A percentile compares a stretch with the other conserved stretches of the same genome.
phyloP scores from a whole-genome alignment of 495 filamentous ascomycete species.

The Hamigera avellanea region DNA sequence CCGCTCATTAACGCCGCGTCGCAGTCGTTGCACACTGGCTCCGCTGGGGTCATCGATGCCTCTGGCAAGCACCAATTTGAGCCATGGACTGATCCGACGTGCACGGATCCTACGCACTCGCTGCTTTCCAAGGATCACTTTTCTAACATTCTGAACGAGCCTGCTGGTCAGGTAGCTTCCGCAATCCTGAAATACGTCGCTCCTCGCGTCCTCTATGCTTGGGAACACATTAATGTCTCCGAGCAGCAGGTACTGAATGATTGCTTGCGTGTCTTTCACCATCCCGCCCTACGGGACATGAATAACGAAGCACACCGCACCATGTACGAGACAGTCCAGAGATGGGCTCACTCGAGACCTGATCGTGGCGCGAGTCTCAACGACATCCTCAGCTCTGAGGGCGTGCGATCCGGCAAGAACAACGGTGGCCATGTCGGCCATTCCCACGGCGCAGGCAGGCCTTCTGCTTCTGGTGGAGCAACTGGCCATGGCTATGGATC shows the following conservation, averaged over 20 bases:
- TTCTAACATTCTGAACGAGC: conserved; percentile 80
- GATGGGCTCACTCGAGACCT: conserved; percentile 57
- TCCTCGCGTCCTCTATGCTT: conserved; percentile 78
- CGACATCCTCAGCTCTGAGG: conserved; percentile 58
- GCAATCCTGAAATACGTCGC: conserved; percentile 73
- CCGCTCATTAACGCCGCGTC: conserved; percentile 86
- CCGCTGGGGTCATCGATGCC: conserved; percentile 64
- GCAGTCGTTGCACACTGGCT: conserved; percentile 70
- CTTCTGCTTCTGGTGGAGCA: conserved; percentile 14
- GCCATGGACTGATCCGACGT: conserved; percentile 76
- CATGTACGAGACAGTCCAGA: conserved; percentile 75
- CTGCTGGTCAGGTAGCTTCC: conserved; percentile 71
- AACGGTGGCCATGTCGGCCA: conserved; percentile 37
- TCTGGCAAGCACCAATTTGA: conserved; percentile 80
- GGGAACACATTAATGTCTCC: conserved; percentile 72
- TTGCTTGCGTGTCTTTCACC: conserved; percentile 71
- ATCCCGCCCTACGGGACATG: conserved; percentile 67
- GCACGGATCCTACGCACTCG: conserved; percentile 87
- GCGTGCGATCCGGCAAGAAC: conserved; percentile 72
- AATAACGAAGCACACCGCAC: conserved; percentile 63
- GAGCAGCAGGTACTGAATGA: conserved; percentile 72
- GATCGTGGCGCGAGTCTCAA: conserved; percentile 55
- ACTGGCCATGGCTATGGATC: conserved; percentile 7
- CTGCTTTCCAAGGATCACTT: conserved; percentile 96
- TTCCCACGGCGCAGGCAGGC: conserved; percentile 20